Evolutionary conservation across 306 rosid species (phyloP).

Genomic region (Canavalia gladiata): DNA sequence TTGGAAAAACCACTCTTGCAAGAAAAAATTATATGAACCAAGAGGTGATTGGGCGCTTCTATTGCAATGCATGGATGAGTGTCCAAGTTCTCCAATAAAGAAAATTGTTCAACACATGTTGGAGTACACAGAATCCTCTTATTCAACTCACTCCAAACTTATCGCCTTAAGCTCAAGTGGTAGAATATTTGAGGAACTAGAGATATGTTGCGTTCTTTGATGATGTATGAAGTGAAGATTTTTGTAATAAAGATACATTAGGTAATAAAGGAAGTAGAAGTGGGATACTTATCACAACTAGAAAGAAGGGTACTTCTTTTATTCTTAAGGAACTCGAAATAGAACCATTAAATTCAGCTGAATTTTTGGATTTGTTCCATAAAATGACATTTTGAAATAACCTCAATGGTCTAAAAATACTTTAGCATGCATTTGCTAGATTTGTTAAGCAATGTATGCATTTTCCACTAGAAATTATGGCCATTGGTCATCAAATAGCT

Average conservation of each 20-base stretch:
- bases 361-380: not conserved
- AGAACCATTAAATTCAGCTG: not conserved
- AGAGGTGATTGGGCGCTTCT: not conserved
- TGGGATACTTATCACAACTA: constrained; percentile 7
- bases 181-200: not conserved
- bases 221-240: constrained; percentile 13
- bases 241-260: constrained; percentile 1
- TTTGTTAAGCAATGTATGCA: not conserved
- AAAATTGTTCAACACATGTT: not conserved
- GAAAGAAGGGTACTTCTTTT: not conserved
- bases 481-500: constrained; percentile 5
- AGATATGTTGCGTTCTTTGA: constrained; percentile 37
- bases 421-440: not conserved
- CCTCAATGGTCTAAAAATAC: not conserved
- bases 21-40: not conserved
- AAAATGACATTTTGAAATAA: not conserved
- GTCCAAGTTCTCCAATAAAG: not conserved
- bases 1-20: constrained; percentile 35
- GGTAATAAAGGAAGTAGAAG: not conserved
- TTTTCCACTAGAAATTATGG: constrained; percentile 14
- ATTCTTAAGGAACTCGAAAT: not conserved
- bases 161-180: not conserved
- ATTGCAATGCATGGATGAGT: constrained; percentile 5
- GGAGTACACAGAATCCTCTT: not conserved
- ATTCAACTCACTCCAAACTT: not conserved